Evolutionary conservation across 2,329 filamentous ascomycete species (phyloP).

Genomic region (Penicillium sp.): DNA sequence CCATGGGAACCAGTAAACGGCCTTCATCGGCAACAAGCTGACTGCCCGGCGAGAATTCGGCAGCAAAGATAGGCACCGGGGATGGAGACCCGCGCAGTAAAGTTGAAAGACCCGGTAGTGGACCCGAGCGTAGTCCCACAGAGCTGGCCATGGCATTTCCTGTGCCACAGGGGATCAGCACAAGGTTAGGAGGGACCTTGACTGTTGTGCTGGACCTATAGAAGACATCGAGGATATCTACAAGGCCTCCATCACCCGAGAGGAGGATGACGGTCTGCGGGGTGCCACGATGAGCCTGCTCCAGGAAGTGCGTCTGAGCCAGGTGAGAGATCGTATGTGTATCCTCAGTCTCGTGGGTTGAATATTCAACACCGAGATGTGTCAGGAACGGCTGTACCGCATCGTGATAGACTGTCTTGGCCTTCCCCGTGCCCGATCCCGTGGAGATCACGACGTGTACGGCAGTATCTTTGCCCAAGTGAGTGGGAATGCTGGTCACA

Average conservation of each 20-base stretch:
- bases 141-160: slow-evolving; percentile 51
- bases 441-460: slow-evolving; percentile 67
- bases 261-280: slow-evolving; percentile 71
- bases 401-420: slow-evolving; percentile 57
- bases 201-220: slow-evolving; percentile 19
- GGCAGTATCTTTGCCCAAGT: slow-evolving; percentile 26
- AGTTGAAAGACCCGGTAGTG: slow-evolving; percentile 53
- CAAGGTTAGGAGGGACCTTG: slow-evolving; percentile 57
- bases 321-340: slow-evolving; percentile 67
- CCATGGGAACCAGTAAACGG: slow-evolving; percentile 41
- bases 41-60: slow-evolving; percentile 62
- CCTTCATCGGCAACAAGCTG: slow-evolving; percentile 47
- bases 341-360: slow-evolving; percentile 64
- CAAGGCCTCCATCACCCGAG: slow-evolving; percentile 83
- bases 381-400: slow-evolving; percentile 60
- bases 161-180: slow-evolving; percentile 56
- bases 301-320: slow-evolving; percentile 53
- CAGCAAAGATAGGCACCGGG: slow-evolving; percentile 64
- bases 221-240: slow-evolving; percentile 77
- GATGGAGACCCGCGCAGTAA: slow-evolving; percentile 60
- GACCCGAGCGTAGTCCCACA: slow-evolving; percentile 31
- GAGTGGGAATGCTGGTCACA: slow-evolving; percentile 20
- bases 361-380: slow-evolving; percentile 50
- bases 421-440: slow-evolving; percentile 63
- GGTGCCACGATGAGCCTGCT: slow-evolving; percentile 50